Base-by-base conservation (phyloP, 805 yeast genomes). In the Saccharomyces paradoxus region DNA sequence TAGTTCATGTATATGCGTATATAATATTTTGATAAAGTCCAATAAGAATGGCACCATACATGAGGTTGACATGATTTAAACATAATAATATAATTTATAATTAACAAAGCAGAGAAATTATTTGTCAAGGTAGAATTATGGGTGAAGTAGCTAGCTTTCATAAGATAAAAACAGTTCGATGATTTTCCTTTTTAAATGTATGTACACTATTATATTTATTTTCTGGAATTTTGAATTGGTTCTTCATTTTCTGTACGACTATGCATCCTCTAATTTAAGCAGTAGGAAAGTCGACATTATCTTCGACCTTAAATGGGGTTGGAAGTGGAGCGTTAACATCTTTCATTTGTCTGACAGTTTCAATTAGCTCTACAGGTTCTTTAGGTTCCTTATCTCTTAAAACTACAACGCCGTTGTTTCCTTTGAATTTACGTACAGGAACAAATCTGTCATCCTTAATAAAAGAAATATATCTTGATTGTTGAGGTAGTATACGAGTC, bases 401-500 rank as follows among this genome's bases (percentile, higher is more conserved):
- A 7, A 89, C 83, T 53, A 89, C 81, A 50, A 89, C 82, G 51
- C 96, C 96, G 48, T 83, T 77, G 49, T 68, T 74, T 66, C 88
- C 81, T 74, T 75, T 84, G 68, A 82, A 83, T 67, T 84, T 86
- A 69, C 95, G 84, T 8, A 90, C 85, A 4, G 98, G 97, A 32
- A 77, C 80, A 70, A 86, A 92, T 65, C 96, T 79, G 50, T 81
- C 85, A 54, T 82, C 86, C 65, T 86, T 85, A 41, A 77, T 71
- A 67, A 92, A 90, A 3, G 96, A 78, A 52, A 94, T 81, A 72
- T 83, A 89, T 70, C 84, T 86, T 55, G 91, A 77, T 73, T 94
- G 98, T 48, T 84, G 81, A 14, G 98, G 98, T 53, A 94, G 75
- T 1, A 94, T 96, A 65, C 99, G 82, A 12, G 94, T 79, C 79